Base-by-base conservation (phyloP, 305 asterid genomes). In the Fraxinus latifolia region DNA sequence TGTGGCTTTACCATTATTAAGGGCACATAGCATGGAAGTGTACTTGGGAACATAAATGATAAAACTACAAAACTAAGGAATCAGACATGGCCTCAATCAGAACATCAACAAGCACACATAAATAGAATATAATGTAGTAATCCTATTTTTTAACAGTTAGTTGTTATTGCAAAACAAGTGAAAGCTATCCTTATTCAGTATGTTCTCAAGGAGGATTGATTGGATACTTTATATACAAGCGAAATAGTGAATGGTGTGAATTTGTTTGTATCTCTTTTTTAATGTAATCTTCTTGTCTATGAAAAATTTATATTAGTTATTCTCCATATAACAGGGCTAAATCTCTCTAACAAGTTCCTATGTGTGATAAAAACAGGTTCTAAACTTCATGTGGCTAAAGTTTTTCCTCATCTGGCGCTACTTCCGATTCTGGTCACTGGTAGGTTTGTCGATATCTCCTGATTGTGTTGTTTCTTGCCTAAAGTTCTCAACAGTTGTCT, bases 301-400 rank as follows among this genome's bases (percentile, higher is more conserved):
- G 36, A 44, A 80, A 73, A 75, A 44, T 15, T 44, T 32, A 33
- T 36, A 33, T 75, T 78, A 50, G 71, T 81, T 73, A 29, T 32
- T 68, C 25, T 27, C 42, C 74, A 17, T 34, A 37, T 73, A 17
- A 78, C 79, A 50, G 81, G 79, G 82, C 60, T 39, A 80, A 58
- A 80, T 77, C 77, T 36, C 23, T 39, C 9, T 73, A 74, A 80
- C 68, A 17, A 76, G 74, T 9, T 42, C 67, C 25, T 80, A 44
- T 82, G 21, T 77, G 23, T 86, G 77, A 82, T 84, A 23, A 75
- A 68, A 85, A 81, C 93, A 96, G 99, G 98, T 96, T 67, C 92
- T 96, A 27, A 96, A 90, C 88, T 96, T 96, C 90, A 94, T 93
- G 98, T 96, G 99, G 99, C 96, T 96, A 77, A 96, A 96, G 79